Conservation (phyloP, 2,329 filamentous ascomycete genomes). For the Colletotrichum sp. region DNA sequence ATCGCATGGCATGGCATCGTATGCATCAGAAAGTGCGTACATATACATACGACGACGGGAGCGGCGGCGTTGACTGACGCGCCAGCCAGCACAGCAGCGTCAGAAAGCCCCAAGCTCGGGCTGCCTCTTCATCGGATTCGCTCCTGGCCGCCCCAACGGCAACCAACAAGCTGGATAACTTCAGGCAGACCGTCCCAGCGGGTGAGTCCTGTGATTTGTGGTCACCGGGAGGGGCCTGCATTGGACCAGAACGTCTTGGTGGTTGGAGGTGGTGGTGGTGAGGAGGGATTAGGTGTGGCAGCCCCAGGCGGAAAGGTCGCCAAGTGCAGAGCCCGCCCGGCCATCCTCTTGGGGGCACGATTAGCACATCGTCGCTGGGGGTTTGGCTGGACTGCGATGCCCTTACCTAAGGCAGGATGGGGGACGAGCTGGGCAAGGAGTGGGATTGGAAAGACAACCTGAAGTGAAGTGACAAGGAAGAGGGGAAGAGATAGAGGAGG, state of each 20-base stretch:
- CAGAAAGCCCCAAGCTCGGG: background rate
- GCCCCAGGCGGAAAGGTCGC: background rate
- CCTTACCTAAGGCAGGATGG: background rate
- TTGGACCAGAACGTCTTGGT: conserved; percentile 1
- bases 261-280: background rate
- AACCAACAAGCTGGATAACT: background rate
- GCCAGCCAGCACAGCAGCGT: background rate
- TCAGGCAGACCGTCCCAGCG: conserved; percentile 8
- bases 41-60: background rate
- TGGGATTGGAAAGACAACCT: background rate
- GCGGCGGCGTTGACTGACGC: background rate
- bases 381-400: background rate
- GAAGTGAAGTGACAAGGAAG: background rate
- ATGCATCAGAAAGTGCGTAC: background rate
- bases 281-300: background rate
- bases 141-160: background rate
- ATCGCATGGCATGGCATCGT: background rate
- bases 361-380: background rate
- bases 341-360: background rate
- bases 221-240: conserved; percentile 17
- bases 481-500: background rate
- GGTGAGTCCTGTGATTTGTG: conserved; percentile 14
- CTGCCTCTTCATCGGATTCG: background rate
- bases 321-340: background rate
- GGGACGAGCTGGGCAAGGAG: background rate